Evolutionary conservation across 208 protist species (phyloP), one percentile per base, ranked within the genome.

Genomic region (Trypanosoma platydactyli): DNA sequence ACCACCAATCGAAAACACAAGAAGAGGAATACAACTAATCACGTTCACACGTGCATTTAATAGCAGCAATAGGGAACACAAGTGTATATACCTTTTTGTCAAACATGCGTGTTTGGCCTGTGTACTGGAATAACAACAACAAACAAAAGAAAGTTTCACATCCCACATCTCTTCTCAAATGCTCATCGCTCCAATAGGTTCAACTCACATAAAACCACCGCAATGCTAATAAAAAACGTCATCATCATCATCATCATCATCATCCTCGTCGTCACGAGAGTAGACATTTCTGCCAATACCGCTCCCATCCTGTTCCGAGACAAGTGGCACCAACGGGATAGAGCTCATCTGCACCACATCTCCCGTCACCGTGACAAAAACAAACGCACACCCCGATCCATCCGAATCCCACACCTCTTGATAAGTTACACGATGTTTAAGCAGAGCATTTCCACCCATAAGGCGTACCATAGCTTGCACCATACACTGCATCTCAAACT

Each of bases 401-500:
- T 92, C 87, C 2, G 83, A 91, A 72, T 96, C 88, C 64, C 71
- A 81, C 53, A 94, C 78, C 48, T 92, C 90, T 72, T 97, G 93
- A 55, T 89, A 89, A 18, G 77, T 86, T 22, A 95, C 77, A 67
- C 77, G 64, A 68, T 95, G 84, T 71, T 94, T 91, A 18, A 97
- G 68, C 15, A 97, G 59, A 2, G 91, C 86, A 62, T 94, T 94
- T 29, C 91, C 89, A 45, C 89, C 89, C 78, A 95, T 85, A 22
- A 94, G 66, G 15, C 70, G 65, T 29, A 95, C 87, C 45, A 94
- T 78, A 6, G 87, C 68, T 68, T 88, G 79, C 52, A 96, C 82
- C 49, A 83, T 67, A 68, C 80, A 84, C 60, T 87, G 70, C 12
- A 94, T 85, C 51, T 97, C 91, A 48, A 88, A 78, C 60, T 93